Evolutionary conservation across 805 yeast genomes (phyloP), one percentile per base, ranked within the genome.

Genomic region (Saccharomyces eubayanus): DNA sequence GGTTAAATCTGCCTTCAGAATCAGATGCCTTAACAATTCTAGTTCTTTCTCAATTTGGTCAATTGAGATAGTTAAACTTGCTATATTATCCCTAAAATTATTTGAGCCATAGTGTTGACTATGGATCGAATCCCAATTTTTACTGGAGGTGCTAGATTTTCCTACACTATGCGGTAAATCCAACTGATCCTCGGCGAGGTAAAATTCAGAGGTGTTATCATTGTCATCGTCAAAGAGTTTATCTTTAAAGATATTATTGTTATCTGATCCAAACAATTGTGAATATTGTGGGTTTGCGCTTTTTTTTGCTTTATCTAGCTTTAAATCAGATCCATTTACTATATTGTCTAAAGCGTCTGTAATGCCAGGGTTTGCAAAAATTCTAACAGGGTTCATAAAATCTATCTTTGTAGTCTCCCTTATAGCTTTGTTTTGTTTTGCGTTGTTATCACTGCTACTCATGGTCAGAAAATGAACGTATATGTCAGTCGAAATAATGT

Each of bases 1-100:
- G 0, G 95, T 89, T 31, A 92, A 72, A 61, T 89, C 96, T 0
- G 97, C 96, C 64, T 92, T 92, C 47, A 77, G 74, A 43, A 89
- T 67, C 48, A 92, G 72, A 5, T 92, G 85, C 12, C 78, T 80
- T 43, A 92, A 68, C 27, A 91, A 80, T 4, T 74, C 74, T 45
- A 81, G 71, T 64, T 91, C 96, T 54, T 80, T 79, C 40, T 76
- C 74, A 28, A 87, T 69, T 51, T 76, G 77, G 28, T 76, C 81
- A 6, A 89, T 80, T 12, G 84, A 87, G 1, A 73, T 66, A 1
- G 78, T 73, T 14, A 90, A 66, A n/a, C 74, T 77, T 2, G 73
- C 73, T 47, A 91, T 87, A 53, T 85, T 87, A 53, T 84, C 88
- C 1, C 84, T 77, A 6, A 87, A 70, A 51, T 69, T 68, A 67